Percentiles rank a stretch among this genome's conserved stretches.
phyloP scores from a whole-genome alignment of 1,284 basidiomycete genomes.

The Earliella scabrosa region DNA sequence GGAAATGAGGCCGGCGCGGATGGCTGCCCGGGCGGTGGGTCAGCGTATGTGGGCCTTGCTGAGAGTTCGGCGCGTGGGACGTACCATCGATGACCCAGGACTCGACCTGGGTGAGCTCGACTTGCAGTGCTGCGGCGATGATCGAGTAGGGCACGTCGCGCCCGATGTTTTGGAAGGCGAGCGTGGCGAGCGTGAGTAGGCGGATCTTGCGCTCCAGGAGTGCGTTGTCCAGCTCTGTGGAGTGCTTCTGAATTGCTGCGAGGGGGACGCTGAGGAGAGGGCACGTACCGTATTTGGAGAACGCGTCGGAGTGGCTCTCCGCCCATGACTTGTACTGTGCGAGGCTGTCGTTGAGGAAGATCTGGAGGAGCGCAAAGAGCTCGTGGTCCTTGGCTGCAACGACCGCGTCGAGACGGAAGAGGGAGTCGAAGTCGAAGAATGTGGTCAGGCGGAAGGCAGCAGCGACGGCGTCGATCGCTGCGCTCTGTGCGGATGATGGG shows the following conservation, averaged over 20 bases:
- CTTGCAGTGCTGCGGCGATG: slow-evolving; percentile 72
- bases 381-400: slow-evolving; percentile 71
- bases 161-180: slow-evolving; percentile 80
- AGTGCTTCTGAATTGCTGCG: neutral
- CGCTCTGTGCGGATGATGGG: slow-evolving; percentile 53
- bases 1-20: slow-evolving; percentile 80
- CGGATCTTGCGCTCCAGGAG: slow-evolving; percentile 84
- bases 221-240: slow-evolving; percentile 51
- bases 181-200: slow-evolving; percentile 78
- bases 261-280: neutral
- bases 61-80: slow-evolving; percentile 23
- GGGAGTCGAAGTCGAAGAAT: slow-evolving; percentile 81
- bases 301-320: slow-evolving; percentile 49
- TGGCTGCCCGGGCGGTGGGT: slow-evolving; percentile 54
- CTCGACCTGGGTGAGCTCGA: slow-evolving; percentile 78
- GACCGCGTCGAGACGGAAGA: slow-evolving; percentile 79
- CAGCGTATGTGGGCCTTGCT: slow-evolving; percentile 1
- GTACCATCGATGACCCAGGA: slow-evolving; percentile 92
- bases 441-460: slow-evolving; percentile 72
- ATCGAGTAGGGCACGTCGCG: slow-evolving; percentile 77
- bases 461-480: slow-evolving; percentile 66
- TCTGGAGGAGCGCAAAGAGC: slow-evolving; percentile 69
- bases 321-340: slow-evolving; percentile 71
- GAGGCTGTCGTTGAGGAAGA: slow-evolving; percentile 74
- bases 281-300: slow-evolving; percentile 66